Evolutionary conservation across 73 alveolate species (phyloP).

Genomic region (Paramecium pentaurelia): DNA sequence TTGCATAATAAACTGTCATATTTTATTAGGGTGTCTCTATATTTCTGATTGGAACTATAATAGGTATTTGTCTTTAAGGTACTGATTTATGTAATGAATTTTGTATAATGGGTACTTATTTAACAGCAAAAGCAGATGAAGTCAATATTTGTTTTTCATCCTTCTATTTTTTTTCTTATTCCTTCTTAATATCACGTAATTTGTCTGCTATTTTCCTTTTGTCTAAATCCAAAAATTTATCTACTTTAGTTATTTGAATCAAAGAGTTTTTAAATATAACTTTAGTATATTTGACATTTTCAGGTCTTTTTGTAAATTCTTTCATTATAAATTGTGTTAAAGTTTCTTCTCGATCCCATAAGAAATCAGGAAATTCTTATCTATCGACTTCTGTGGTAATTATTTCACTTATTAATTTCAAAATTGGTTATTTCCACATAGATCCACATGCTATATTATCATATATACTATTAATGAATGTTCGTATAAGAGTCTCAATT

Average conservation of each 20-base stretch:
- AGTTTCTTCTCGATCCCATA: constrained; percentile 17
- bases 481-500: not conserved
- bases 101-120: not conserved
- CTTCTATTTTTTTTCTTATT: not conserved
- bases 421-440: constrained; percentile 38
- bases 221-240: not conserved
- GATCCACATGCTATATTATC: constrained; percentile 40
- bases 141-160: not conserved
- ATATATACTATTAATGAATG: not conserved
- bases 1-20: not conserved
- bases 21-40: not conserved
- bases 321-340: not conserved
- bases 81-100: not conserved
- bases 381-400: not conserved
- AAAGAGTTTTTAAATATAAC: not conserved
- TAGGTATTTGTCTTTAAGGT: not conserved
- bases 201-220: not conserved
- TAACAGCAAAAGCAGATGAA: not conserved
- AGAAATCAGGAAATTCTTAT: not conserved
- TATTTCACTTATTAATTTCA: constrained; percentile 2
- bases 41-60: not conserved
- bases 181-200: not conserved
- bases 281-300: constrained; percentile 33
- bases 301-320: constrained; percentile 30
- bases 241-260: not conserved